Evolutionary conservation across 345 rosid genomes (phyloP), one percentile per base, ranked within the genome.

Genomic region (Eucalyptus sideroxylon): DNA sequence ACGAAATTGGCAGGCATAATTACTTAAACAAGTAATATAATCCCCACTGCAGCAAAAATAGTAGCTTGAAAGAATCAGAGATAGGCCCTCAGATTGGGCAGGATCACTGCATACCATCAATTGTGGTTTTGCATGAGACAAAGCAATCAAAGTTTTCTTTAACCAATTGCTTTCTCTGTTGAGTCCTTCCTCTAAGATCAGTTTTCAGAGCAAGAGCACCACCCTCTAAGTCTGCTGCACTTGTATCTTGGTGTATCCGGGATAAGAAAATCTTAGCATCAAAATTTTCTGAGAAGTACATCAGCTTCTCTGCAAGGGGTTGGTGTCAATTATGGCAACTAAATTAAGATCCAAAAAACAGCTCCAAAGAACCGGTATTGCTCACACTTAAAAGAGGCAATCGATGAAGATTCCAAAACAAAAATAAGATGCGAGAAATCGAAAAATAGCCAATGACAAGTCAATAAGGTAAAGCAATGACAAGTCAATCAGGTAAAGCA

Each of bases 101-200:
- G 30, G 85, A 77, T 77, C 47, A 77, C 77, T 7, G 30, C 94
- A 89, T 96, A 98, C 99, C 99, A 93, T 98, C 99, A 93, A 98
- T 98, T 55, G 99, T 97, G 42, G 98, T 98, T 94, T 98, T 98
- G 95, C 99, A 98, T 23, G 99, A 98, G 95, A 98, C 99, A 92
- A 98, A 98, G 93, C 99, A 98, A 92, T 98, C 99, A 90, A 98
- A 98, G 89, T 98, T 98, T 92, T 98, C 97, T 91, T 97, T 98
- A 80, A 98, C 99, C 94, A 98, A 92, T 89, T 98, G 98, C 92
- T 98, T 97, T 91, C 98, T 95, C 90, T 98, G 99, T 88, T 95
- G 95, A 89, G 97, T 96, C 89, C 98, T 95, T 69, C 99, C 99
- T 92, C 95, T 94, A 81, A 98, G 95, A 94, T 98, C 99, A 90